phyloP scores from a whole-genome alignment of 352 stramenopile species.

The Pythium aristosporum region DNA sequence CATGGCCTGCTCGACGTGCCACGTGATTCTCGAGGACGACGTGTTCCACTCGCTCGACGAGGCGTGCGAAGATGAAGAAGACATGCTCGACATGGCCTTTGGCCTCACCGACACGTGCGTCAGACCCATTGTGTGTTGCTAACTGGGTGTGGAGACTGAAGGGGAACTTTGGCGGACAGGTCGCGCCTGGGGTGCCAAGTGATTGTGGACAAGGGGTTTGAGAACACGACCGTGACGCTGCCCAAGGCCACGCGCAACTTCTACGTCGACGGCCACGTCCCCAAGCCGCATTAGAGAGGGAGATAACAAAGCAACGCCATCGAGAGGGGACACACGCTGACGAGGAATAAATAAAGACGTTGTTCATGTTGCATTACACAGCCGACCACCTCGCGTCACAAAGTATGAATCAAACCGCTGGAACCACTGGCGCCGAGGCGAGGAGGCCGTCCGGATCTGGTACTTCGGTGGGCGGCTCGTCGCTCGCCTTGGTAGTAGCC shows the following conservation, averaged over 20 bases:
- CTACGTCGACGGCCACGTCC: constrained; percentile 98
- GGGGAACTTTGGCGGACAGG: constrained; percentile 25
- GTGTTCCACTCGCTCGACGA: constrained; percentile 92
- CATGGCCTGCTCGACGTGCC: constrained; percentile 98
- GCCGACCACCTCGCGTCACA: no score
- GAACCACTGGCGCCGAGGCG: not conserved
- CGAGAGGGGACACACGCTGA: not conserved
- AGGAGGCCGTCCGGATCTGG: not conserved
- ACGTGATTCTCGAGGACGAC: constrained; percentile 94
- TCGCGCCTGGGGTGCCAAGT: constrained; percentile 92
- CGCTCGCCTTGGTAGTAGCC: not conserved
- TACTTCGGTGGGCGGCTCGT: not conserved
- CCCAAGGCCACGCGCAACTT: constrained; percentile 98
- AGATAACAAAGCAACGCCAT: not conserved
- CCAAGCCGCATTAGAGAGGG: constrained; percentile 90
- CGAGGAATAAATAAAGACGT: constrained; percentile 12
- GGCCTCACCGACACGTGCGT: constrained; percentile 93
- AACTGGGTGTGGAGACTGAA: not conserved
- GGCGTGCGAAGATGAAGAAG: constrained; percentile 96
- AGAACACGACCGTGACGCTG: constrained; percentile 87
- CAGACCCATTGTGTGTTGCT: not conserved
- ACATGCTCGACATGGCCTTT: constrained; percentile 99
- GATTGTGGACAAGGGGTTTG: constrained; percentile 90
- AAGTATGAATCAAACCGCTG: not conserved
- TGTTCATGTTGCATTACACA: not conserved